A percentile compares a stretch with the other conserved stretches of the same genome.
Evolutionary conservation across 441 rosid genomes (phyloP).

Genomic region (Dalechampia spathulata): DNA sequence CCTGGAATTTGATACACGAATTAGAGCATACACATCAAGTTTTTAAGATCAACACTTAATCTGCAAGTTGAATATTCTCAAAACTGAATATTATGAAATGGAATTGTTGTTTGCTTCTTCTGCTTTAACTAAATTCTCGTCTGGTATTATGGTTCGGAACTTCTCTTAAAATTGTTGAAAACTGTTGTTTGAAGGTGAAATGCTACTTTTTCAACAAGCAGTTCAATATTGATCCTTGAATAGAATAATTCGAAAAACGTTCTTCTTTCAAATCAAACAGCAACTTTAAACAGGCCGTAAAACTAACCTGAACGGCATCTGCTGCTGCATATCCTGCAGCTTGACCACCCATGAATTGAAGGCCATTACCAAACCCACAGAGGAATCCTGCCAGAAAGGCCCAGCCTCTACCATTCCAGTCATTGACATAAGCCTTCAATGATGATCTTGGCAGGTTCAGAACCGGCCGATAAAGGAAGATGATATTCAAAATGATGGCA

Average conservation of each 20-base stretch:
- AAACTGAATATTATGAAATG: too few relatives aligned
- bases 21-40: too few relatives aligned
- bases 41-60: not conserved
- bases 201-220: too few relatives aligned
- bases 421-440: constrained; percentile 52
- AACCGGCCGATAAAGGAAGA: constrained; percentile 56
- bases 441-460: constrained; percentile 58
- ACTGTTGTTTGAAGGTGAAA: too few relatives aligned
- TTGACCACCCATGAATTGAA: constrained; percentile 90
- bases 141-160: too few relatives aligned
- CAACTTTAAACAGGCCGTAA: too few relatives aligned
- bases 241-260: too few relatives aligned
- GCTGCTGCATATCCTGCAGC: constrained; percentile 93
- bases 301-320: constrained; percentile 75
- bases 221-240: too few relatives aligned
- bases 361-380: constrained; percentile 83
- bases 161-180: too few relatives aligned
- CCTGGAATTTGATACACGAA: constrained; percentile 35
- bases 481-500: constrained; percentile 52
- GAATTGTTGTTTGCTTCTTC: too few relatives aligned
- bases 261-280: too few relatives aligned
- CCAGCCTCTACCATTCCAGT: constrained; percentile 88
- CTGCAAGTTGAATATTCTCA: not conserved
- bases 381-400: constrained; percentile 71
- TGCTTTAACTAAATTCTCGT: too few relatives aligned